Percentiles rank a stretch among this genome's conserved stretches.
phyloP scores from a whole-genome alignment of 495 filamentous ascomycete genomes.

The Aspergillus panamensis region DNA sequence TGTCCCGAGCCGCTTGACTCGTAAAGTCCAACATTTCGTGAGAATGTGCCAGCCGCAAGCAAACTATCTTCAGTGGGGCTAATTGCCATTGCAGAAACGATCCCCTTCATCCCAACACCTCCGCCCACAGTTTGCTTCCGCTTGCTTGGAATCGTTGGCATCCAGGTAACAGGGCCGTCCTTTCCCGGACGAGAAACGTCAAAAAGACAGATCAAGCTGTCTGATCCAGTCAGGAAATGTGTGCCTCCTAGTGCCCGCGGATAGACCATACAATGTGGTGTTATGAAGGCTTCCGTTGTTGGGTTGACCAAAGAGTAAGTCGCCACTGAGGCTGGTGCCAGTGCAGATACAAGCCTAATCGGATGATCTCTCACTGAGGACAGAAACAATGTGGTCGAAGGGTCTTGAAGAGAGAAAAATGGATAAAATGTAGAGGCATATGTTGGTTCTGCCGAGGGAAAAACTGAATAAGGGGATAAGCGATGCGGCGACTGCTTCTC shows the following conservation, averaged over 20 bases:
- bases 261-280: conserved; percentile 73
- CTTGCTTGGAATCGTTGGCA: conserved; percentile 75
- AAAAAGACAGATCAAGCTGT: conserved; percentile 71
- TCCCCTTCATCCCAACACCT: conserved; percentile 78
- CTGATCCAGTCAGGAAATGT: conserved; percentile 67
- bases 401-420: conserved; percentile 61
- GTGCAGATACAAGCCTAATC: conserved; percentile 66
- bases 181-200: conserved; percentile 66
- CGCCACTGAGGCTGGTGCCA: conserved; percentile 45
- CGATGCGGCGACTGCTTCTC: conserved; percentile 40
- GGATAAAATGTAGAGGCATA: conserved; percentile 72
- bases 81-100: conserved; percentile 63
- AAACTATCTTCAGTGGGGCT: conserved; percentile 50
- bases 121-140: conserved; percentile 65
- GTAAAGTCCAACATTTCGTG: conserved; percentile 72
- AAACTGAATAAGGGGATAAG: conserved; percentile 58
- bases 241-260: conserved; percentile 48
- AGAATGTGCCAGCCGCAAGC: conserved; percentile 81
- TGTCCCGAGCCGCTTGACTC: conserved; percentile 62
- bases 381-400: conserved; percentile 64
- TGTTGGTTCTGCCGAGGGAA: conserved; percentile 63
- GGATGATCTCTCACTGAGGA: conserved; percentile 66
- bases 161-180: conserved; percentile 53
- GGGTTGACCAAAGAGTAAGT: conserved; percentile 69
- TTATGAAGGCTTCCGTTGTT: conserved; percentile 74